Evolutionary conservation across 805 yeast genomes (phyloP).

Genomic region (Cyberlindnera galapagoensis): DNA sequence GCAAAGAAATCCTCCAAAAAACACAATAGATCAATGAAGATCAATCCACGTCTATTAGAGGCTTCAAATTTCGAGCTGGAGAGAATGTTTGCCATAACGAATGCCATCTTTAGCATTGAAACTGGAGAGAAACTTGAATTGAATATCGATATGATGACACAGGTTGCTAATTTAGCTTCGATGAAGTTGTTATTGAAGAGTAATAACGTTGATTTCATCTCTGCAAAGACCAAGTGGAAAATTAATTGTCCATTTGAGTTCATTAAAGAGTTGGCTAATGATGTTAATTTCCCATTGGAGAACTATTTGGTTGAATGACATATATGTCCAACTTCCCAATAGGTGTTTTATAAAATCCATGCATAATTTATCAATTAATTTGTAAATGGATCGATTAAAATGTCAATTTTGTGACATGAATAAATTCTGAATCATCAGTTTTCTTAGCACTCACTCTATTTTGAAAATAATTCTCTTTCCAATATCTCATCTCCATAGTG

Average conservation of each 20-base stretch:
- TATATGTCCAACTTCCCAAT: no score
- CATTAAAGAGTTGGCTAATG: conserved; percentile 52
- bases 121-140: conserved; percentile 26
- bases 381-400: no score
- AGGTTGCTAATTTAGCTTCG: conserved; percentile 29
- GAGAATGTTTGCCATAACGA: conserved; percentile 71
- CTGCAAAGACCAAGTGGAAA: conserved; percentile 70
- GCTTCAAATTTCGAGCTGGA: conserved; percentile 75
- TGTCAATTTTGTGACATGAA: conserved; percentile 4
- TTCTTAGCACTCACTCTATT: conserved; percentile 35
- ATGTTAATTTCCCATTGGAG: conserved; percentile 58
- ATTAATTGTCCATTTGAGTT: conserved; percentile 68
- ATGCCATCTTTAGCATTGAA: conserved; percentile 52
- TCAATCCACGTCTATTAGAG: conserved; percentile 56
- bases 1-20: conserved; percentile 31
- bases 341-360: no score
- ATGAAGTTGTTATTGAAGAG: conserved; percentile 25
- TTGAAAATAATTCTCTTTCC: conserved; percentile 44
- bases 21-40: conserved; percentile 33
- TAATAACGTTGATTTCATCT: conserved; percentile 46
- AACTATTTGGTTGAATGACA: conserved; percentile 43
- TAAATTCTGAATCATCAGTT: conserved; percentile 15
- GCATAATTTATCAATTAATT: background rate
- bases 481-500: conserved; percentile 39
- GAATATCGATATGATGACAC: conserved; percentile 31